phyloP scores from a whole-genome alignment of 805 yeast species.

The Lipomyces spencermartinsiae region DNA sequence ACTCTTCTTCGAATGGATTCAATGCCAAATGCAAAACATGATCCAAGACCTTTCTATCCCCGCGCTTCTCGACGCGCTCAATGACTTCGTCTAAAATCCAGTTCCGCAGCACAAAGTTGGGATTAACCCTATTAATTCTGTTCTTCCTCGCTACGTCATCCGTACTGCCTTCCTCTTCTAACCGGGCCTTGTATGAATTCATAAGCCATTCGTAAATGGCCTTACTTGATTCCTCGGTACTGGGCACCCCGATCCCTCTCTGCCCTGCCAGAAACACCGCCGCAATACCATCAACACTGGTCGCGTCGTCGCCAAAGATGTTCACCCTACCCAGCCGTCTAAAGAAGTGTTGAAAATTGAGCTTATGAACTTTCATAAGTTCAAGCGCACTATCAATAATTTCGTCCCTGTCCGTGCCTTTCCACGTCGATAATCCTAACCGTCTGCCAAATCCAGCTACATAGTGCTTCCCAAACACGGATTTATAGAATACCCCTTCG shows the following conservation, averaged over 20 bases:
- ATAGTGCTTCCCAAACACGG: slow-evolving; percentile 64
- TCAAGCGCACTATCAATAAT: slow-evolving; percentile 53
- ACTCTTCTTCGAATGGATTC: slow-evolving; percentile 69
- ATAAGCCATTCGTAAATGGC: slow-evolving; percentile 62
- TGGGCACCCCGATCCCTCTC: slow-evolving; percentile 46
- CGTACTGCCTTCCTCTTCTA: slow-evolving; percentile 49
- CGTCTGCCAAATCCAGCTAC: slow-evolving; percentile 64
- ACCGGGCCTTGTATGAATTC: slow-evolving; percentile 52
- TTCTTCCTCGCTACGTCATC: slow-evolving; percentile 51
- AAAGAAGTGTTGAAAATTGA: slow-evolving; percentile 85
- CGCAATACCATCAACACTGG: slow-evolving; percentile 25
- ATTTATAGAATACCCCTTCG: slow-evolving; percentile 70
- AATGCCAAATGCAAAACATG: slow-evolving; percentile 74
- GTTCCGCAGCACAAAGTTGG: slow-evolving; percentile 79
- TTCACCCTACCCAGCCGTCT: slow-evolving; percentile 60
- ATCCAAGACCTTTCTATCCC: slow-evolving; percentile 58
- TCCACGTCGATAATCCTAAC: slow-evolving; percentile 63
- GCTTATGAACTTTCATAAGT: slow-evolving; percentile 62
- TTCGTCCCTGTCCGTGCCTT: slow-evolving; percentile 52
- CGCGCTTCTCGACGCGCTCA: slow-evolving; percentile 57
- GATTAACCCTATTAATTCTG: slow-evolving; percentile 63
- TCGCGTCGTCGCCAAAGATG: slow-evolving; percentile 47
- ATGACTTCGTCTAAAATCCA: slow-evolving; percentile 89
- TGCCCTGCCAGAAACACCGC: slow-evolving; percentile 46
- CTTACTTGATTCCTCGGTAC: slow-evolving; percentile 47